Evolutionary conservation across 768 basidiomycete species (phyloP), one percentile per base, ranked within the genome.

Genomic region (Asterophora lycoperdoides): DNA sequence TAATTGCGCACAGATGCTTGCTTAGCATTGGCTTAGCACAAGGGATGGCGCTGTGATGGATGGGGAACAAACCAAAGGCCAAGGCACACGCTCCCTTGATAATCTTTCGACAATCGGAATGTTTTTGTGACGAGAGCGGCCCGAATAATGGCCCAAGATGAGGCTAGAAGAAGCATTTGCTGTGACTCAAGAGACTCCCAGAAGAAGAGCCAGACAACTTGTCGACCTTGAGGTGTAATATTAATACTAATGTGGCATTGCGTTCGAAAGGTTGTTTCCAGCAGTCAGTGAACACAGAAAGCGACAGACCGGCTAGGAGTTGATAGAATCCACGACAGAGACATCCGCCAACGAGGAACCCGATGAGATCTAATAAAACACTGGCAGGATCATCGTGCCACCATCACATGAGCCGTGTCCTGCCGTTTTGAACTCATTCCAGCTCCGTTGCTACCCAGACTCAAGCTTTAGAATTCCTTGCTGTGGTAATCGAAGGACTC

Each of bases 321-420:
- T 30, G 30, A 41, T 37, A 26, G 39, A 40, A 40, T 36, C 18
- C 36, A 48, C 17, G 42, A 48, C 29, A 43, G 50, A 42, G 34
- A n/a, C 20, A 11, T 32, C 43, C 38, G 33, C 28, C 28, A 48
- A 32, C 17, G n/a, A 28, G 34, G 23, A 23, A 23, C 23, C 49
- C 53, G 53, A 51, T 55, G 41, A 34, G 49, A 55, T 55, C 53
- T 51, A 15, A n/a, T n/a, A n/a, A n/a, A n/a, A n/a, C n/a, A n/a
- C n/a, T n/a, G n/a, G n/a, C n/a, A 33, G 6, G 30, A 32, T 32
- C 30, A 32, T 32, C 30, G 8, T 8, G 18, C 17, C n/a, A n/a
- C n/a, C n/a, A 42, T 55, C 53, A 55, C 53, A 55, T 55, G 53
- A 49, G 47, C 47, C 46, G 43, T 49, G 49, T 44, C 18, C 47